A percentile compares a stretch with the other conserved stretches of the same genome.
phyloP scores from a whole-genome alignment of 345 rosid genomes.

The Ceriops decandra region DNA sequence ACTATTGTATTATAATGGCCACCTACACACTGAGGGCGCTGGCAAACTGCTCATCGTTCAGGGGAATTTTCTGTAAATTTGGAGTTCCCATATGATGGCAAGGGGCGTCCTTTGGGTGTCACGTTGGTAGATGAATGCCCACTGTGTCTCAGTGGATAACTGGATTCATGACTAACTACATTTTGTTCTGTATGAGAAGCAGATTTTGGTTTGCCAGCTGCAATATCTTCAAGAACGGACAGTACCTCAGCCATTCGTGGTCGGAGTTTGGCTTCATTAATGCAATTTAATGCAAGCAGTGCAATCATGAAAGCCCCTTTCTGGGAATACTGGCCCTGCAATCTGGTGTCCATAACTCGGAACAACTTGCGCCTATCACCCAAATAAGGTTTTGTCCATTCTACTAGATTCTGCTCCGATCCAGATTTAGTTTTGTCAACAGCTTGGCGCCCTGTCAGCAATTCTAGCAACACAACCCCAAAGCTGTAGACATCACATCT shows the following conservation, averaged over 20 bases:
- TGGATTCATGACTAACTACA: not conserved
- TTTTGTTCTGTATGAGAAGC: not conserved
- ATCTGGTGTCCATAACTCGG: conserved; percentile 15
- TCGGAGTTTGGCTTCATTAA: conserved; percentile 53
- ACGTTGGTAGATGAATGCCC: too few species aligned
- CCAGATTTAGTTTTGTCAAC: conserved; percentile 15
- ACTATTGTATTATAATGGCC: too few species aligned
- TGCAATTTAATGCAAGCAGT: conserved; percentile 53
- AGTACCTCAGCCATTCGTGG: conserved; percentile 68
- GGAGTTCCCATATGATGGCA: too few species aligned
- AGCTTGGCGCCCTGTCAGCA: conserved; percentile 20
- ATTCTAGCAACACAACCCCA: conserved; percentile 20
- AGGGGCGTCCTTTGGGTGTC: too few species aligned
- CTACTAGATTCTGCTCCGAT: conserved; percentile 11
- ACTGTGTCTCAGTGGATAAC: too few species aligned
- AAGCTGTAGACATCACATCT: conserved; percentile 22
- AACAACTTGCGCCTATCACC: conserved; percentile 17
- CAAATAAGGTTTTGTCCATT: conserved; percentile 17
- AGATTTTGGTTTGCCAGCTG: not conserved
- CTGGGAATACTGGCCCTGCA: conserved; percentile 51
- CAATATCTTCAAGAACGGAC: conserved; percentile 27
- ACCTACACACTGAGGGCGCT: too few species aligned
- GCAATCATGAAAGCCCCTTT: conserved; percentile 56
- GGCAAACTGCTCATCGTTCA: not conserved
- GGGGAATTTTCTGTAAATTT: too few species aligned